Evolutionary conservation across 768 basidiomycete genomes (phyloP), one percentile per base, ranked within the genome.

Genomic region (Fistulinella prunicolor): DNA sequence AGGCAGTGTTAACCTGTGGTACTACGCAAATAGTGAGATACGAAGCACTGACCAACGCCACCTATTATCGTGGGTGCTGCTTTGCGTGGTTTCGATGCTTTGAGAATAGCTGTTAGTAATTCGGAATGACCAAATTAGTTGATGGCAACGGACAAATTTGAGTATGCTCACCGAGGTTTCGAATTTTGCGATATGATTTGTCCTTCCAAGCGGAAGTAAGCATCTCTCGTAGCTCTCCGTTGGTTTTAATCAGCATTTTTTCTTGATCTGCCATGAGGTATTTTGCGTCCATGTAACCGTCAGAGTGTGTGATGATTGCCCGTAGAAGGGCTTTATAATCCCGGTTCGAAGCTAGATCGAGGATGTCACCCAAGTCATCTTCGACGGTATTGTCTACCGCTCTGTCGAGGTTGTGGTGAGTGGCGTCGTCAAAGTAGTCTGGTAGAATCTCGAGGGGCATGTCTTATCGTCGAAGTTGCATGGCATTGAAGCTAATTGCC

Each of bases 151-250:
- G 12, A 17, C 17, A 7, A 36, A 6, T 4, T 6, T 28, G 32
- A 8, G 32, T 16, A 20, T 6, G 30, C 44, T 12, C 0, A 53
- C 52, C 43, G 3, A 53, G 48, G 36, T 42, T 53, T 19, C 49
- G 43, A 42, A 53, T 51, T 5, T 51, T 36, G 41, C 32, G 24
- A 12, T 39, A 46, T 8, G 44, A 43, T 20, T 28, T 50, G 4
- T 8, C 14, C n/a, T 9, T 4, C 48, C 52, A 52, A 7, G 52
- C 52, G 1, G 37, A 23, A 1, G 3, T 3, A 0, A 52, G 49
- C 36, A 46, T 30, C 1, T 1, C 8, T 0, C 9, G 13, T 8
- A 53, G 20, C 3, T 42, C 49, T 6, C 6, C 40, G 10, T 53
- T 7, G n/a, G 22, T 16, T 0, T 34, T n/a, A 13, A 53, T 20